These are phyloP conservation scores for Salix udensis DNA, from an alignment of 345 rosid genomes.

Conservation along the genomic window DNA sequence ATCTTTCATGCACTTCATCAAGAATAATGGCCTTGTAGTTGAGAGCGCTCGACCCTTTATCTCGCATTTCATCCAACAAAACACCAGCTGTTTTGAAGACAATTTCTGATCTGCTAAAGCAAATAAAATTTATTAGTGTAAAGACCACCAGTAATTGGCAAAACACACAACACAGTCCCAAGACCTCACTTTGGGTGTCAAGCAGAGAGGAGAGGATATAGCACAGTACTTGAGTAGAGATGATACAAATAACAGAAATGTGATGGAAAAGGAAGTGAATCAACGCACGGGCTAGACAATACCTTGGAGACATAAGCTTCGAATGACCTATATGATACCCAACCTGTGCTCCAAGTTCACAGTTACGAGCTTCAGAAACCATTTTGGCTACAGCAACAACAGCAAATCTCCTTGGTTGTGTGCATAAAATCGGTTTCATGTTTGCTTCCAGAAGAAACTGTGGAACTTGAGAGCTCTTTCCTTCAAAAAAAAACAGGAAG, in stretches of 20 bases:
- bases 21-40: slow-evolving; percentile 85
- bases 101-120: slow-evolving; percentile 65
- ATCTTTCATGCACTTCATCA: slow-evolving; percentile 99
- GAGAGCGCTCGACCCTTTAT: slow-evolving; percentile 75
- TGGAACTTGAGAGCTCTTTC: slow-evolving; percentile 96
- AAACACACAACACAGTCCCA: neutral
- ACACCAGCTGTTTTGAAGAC: slow-evolving; percentile 97
- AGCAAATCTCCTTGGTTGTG: slow-evolving; percentile 94
- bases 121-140: slow-evolving; percentile 1
- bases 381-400: slow-evolving; percentile 93
- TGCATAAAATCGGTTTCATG: slow-evolving; percentile 73
- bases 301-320: slow-evolving; percentile 64
- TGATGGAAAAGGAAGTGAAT: neutral
- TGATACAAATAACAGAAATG: neutral
- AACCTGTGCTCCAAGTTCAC: slow-evolving; percentile 78
- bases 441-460: slow-evolving; percentile 75
- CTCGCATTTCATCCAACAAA: slow-evolving; percentile 84
- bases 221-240: neutral
- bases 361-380: slow-evolving; percentile 81
- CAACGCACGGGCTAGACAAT: neutral
- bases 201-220: neutral
- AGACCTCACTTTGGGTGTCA: neutral
- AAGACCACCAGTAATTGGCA: neutral
- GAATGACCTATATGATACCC: slow-evolving; percentile 94
- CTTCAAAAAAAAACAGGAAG: slow-evolving; percentile 32